A percentile compares a stretch with the other conserved stretches of the same genome.
phyloP scores from a whole-genome alignment of 257 asterid genomes.

The Solanum okadae region DNA sequence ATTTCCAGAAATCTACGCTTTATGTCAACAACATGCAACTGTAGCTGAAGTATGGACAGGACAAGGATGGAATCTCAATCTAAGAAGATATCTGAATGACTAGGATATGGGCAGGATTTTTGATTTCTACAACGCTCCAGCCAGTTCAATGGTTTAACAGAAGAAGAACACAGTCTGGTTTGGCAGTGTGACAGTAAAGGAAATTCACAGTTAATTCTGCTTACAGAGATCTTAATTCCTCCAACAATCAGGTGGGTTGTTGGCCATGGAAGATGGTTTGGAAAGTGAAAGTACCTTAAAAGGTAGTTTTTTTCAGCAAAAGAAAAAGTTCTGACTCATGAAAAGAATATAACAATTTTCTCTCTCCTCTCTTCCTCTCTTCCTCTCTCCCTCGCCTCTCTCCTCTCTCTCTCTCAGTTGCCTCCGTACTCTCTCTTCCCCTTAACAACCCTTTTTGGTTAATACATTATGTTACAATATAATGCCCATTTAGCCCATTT shows the following conservation, averaged over 20 bases:
- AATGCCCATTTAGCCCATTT: too few species aligned
- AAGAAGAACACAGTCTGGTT: background rate
- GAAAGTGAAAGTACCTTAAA: background rate
- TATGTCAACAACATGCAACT: background rate
- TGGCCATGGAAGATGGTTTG: background rate
- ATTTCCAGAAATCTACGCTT: background rate
- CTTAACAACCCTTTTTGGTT: too few species aligned
- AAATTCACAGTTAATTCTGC: background rate
- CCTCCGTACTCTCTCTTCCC: too few species aligned
- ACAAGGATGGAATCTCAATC: background rate
- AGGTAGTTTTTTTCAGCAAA: background rate
- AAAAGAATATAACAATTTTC: background rate
- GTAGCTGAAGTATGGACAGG: background rate
- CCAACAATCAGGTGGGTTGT: background rate
- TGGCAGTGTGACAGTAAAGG: background rate
- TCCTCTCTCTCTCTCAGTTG: too few species aligned
- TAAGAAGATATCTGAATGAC: background rate
- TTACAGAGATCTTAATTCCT: background rate
- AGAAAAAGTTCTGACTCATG: background rate
- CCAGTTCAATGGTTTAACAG: background rate
- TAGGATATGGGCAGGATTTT: background rate
- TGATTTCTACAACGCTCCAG: background rate
- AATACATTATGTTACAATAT: too few species aligned
- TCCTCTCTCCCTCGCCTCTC: too few species aligned
- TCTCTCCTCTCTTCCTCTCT: too few species aligned